phyloP scores from a whole-genome alignment of 176 grass and related monocot species.

The Aegilops tauschii region DNA sequence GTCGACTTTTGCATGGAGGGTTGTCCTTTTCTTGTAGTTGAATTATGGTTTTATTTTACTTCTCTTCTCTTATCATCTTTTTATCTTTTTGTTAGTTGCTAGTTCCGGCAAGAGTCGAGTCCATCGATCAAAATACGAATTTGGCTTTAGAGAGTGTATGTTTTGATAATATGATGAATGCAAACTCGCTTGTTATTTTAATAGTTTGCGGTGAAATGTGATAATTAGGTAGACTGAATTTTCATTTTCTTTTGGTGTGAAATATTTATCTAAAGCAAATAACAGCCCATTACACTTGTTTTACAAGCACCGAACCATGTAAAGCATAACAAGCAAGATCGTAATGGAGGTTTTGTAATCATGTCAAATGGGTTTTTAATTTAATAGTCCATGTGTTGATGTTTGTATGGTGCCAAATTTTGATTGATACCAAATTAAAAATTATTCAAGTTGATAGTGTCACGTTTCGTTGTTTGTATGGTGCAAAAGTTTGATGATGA shows the following conservation, averaged over 20 bases:
- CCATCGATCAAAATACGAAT: too few species aligned
- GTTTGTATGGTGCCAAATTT: neutral
- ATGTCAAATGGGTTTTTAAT: neutral
- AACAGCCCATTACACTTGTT: neutral
- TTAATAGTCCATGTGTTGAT: neutral
- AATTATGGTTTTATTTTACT: too few species aligned
- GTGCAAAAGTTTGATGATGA: neutral
- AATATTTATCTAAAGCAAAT: neutral
- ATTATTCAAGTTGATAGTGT: neutral
- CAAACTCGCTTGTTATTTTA: too few species aligned
- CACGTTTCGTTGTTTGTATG: neutral
- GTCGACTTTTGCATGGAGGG: neutral
- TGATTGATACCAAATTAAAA: neutral
- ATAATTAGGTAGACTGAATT: neutral
- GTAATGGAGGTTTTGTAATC: neutral
- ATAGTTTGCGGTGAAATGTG: too few species aligned
- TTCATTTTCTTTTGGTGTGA: too few species aligned
- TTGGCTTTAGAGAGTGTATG: too few species aligned
- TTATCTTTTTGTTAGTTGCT: too few species aligned
- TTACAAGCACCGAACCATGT: neutral
- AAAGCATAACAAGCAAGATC: neutral
- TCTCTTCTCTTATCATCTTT: too few species aligned
- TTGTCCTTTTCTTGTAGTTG: too few species aligned
- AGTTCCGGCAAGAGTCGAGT: too few species aligned
- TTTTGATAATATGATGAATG: too few species aligned